Percentiles rank a stretch among this genome's conserved stretches.
phyloP scores from a whole-genome alignment of 2,329 filamentous ascomycete genomes.

The Teratosphaeria nubilosa region DNA sequence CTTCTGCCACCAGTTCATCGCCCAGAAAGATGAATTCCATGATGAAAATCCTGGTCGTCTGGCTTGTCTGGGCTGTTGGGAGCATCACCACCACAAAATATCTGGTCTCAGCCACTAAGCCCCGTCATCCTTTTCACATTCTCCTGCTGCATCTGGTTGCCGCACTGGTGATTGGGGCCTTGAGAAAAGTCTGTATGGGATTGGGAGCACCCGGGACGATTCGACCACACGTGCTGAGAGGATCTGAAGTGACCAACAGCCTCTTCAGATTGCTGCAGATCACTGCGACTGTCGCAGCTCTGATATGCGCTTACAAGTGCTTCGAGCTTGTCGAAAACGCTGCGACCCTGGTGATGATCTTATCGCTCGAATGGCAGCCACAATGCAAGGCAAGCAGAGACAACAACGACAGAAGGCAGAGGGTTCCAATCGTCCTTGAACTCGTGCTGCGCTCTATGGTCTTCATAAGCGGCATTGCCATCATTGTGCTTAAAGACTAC shows the following conservation, averaged over 20 bases:
- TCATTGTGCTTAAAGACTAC: background rate
- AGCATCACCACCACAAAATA: background rate
- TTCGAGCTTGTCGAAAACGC: background rate
- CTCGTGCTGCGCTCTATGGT: background rate
- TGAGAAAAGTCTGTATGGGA: background rate
- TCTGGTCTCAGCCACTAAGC: background rate
- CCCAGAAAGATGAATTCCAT: background rate
- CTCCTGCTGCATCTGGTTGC: background rate
- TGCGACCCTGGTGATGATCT: background rate
- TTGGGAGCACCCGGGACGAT: background rate
- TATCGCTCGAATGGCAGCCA: constrained; percentile 1
- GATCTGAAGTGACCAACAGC: too few relatives aligned
- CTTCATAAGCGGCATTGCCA: background rate
- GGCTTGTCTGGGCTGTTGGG: background rate
- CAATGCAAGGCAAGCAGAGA: background rate
- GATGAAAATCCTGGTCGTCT: background rate
- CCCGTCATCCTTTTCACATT: background rate
- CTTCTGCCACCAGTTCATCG: background rate
- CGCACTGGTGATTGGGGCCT: background rate
- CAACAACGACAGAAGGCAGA: background rate
- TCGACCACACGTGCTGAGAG: background rate
- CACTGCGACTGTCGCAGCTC: background rate
- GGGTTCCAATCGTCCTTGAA: background rate
- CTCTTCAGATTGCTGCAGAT: background rate
- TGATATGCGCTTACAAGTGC: background rate